Percentiles rank a stretch among this genome's conserved stretches.
Conservation (phyloP, 352 stramenopile genomes). For the Phytopythium chamaehyphon region DNA sequence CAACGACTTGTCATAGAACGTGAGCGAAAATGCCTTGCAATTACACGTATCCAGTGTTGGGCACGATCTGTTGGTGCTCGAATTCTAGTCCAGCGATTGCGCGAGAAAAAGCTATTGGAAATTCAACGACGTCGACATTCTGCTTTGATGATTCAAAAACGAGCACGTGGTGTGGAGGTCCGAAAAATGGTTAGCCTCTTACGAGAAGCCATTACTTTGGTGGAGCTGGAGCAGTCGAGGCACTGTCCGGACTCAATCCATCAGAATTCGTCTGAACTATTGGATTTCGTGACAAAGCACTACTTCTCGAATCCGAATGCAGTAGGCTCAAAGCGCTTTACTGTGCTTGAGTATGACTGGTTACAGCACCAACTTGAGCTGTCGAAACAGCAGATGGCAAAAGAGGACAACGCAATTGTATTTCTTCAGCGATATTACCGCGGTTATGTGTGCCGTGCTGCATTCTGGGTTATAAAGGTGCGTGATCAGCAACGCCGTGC, state of each 20-base stretch:
- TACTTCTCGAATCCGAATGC: slow-evolving; percentile 16
- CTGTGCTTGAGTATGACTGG: slow-evolving; percentile 36
- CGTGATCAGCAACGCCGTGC: slow-evolving; percentile 22
- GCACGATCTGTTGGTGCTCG: slow-evolving; percentile 19
- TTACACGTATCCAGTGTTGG: slow-evolving; percentile 34
- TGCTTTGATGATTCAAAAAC: slow-evolving; percentile 54
- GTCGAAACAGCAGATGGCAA: slow-evolving; percentile 22
- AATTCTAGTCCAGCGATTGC: slow-evolving; percentile 17
- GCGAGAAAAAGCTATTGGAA: slow-evolving; percentile 19
- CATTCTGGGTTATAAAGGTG: slow-evolving; percentile 34
- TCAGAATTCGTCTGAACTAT: slow-evolving; percentile 32
- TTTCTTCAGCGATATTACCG: slow-evolving; percentile 54
- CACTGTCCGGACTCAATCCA: slow-evolving; percentile 24
- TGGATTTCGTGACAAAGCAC: slow-evolving; percentile 43
- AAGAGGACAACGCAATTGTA: slow-evolving; percentile 38
- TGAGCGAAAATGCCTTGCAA: slow-evolving; percentile 5
- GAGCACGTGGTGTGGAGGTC: slow-evolving; percentile 39
- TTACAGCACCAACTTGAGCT: slow-evolving; percentile 33
- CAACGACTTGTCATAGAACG: slow-evolving; percentile 8
- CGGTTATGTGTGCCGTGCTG: slow-evolving; percentile 35
- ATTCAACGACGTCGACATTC: slow-evolving; percentile 27
- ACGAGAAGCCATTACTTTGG: slow-evolving; percentile 27
- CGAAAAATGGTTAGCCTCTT: slow-evolving; percentile 31
- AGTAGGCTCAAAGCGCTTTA: slow-evolving; percentile 13
- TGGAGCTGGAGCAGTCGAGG: slow-evolving; percentile 45